A percentile compares a stretch with the other conserved stretches of the same genome.
These are phyloP conservation scores for Plasmodium ovale DNA, from an alignment of 169 alveolate species.

Conservation along the genomic window DNA sequence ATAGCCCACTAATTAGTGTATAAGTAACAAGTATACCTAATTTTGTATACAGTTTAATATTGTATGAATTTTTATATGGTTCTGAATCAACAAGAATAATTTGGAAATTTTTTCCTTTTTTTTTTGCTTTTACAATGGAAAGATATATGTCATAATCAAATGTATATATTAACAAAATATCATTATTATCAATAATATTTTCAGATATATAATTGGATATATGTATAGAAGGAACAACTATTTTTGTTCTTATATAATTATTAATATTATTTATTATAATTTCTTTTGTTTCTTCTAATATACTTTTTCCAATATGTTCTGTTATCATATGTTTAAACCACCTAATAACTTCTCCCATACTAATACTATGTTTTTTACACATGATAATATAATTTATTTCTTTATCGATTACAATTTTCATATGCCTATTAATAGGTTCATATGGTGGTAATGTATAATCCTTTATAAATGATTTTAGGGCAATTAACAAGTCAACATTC, in stretches of 20 bases:
- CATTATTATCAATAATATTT: slow-evolving; percentile 32
- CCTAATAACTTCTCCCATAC: slow-evolving; percentile 83
- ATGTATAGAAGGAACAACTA: slow-evolving; percentile 59
- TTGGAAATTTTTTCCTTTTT: slow-evolving; percentile 50
- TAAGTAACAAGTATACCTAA: slow-evolving; percentile 73
- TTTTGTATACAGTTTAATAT: slow-evolving; percentile 73
- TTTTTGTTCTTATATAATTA: slow-evolving; percentile 72
- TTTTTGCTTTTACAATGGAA: slow-evolving; percentile 72
- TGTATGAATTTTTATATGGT: slow-evolving; percentile 74
- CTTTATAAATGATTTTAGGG: slow-evolving; percentile 79
- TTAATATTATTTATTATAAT: slow-evolving; percentile 65
- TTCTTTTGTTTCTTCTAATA: slow-evolving; percentile 58
- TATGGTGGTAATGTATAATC: slow-evolving; percentile 82
- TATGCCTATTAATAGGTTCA: slow-evolving; percentile 79
- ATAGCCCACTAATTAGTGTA: slow-evolving; percentile 66
- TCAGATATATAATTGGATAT: slow-evolving; percentile 68
- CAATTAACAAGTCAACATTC: slow-evolving; percentile 78
- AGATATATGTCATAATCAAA: slow-evolving; percentile 74
- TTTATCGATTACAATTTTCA: slow-evolving; percentile 79
- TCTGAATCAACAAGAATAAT: slow-evolving; percentile 70
- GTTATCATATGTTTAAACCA: slow-evolving; percentile 79
- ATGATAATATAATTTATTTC: slow-evolving; percentile 79
- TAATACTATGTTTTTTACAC: slow-evolving; percentile 81
- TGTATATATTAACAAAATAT: slow-evolving; percentile 65
- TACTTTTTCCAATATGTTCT: slow-evolving; percentile 59